Percentiles rank a stretch among this genome's conserved stretches.
phyloP scores from a whole-genome alignment of 169 alveolate genomes.

The Cryptosporidium bovis region DNA sequence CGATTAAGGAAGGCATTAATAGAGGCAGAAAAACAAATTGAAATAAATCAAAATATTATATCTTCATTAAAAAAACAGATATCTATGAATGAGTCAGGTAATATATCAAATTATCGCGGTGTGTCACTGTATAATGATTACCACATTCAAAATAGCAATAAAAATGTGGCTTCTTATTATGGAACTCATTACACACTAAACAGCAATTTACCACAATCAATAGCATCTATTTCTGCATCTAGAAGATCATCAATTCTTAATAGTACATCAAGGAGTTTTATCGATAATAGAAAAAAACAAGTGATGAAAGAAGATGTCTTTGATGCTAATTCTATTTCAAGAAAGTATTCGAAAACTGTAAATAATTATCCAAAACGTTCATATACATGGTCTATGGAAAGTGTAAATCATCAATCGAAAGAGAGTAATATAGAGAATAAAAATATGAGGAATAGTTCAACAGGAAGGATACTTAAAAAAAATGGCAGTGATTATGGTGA shows the following conservation, averaged over 20 bases:
- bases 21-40: conserved; percentile 70
- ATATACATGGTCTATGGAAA: conserved; percentile 60
- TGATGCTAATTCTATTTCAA: conserved; percentile 21
- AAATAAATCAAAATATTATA: conserved; percentile 51
- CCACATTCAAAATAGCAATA: not conserved
- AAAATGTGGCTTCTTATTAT: not conserved
- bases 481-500: not conserved
- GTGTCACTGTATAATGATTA: not conserved
- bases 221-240: conserved; percentile 63
- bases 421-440: not conserved
- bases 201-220: conserved; percentile 22
- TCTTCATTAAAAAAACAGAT: conserved; percentile 45
- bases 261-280: not conserved
- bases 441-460: not conserved
- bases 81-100: conserved; percentile 28
- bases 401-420: conserved; percentile 41
- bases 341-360: conserved; percentile 48
- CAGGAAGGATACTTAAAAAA: not conserved
- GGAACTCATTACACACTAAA: conserved; percentile 45
- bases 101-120: not conserved
- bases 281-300: not conserved
- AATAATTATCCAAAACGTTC: conserved; percentile 55
- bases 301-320: conserved; percentile 19
- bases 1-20: conserved; percentile 50
- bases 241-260: not conserved